phyloP scores from a whole-genome alignment of 2,329 filamentous ascomycete genomes.

The Botrytis tulipae region DNA sequence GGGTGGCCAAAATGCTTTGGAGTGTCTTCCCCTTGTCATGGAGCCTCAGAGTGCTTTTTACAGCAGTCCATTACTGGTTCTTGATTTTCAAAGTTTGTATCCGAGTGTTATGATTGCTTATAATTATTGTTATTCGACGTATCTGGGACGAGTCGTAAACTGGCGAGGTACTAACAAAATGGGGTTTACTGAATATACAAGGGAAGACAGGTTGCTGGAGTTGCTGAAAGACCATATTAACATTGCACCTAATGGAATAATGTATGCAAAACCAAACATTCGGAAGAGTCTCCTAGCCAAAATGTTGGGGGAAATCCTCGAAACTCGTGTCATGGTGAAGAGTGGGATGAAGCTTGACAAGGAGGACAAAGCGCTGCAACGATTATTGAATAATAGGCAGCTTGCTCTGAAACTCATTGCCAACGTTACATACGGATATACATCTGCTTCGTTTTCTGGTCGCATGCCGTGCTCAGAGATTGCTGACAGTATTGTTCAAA shows the following conservation, averaged over 20 bases:
- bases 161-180: conserved; percentile 95
- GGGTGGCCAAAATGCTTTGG: conserved; percentile 87
- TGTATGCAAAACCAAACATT: conserved; percentile 84
- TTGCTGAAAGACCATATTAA: conserved; percentile 84
- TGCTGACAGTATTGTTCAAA: conserved; percentile 96
- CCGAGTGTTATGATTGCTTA: conserved; percentile 99
- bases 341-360: conserved; percentile 93
- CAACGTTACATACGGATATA: conserved; percentile 99
- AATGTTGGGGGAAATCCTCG: conserved; percentile 93
- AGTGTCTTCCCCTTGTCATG: conserved; percentile 94
- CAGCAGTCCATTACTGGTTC: conserved; percentile 79
- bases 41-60: conserved; percentile 96
- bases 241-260: conserved; percentile 92
- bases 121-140: conserved; percentile 98
- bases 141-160: conserved; percentile 76
- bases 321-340: conserved; percentile 97
- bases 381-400: conserved; percentile 88
- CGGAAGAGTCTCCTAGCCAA: conserved; percentile 90
- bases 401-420: conserved; percentile 92
- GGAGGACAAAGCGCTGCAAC: conserved; percentile 80
- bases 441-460: conserved; percentile 93
- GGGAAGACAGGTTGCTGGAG: conserved; percentile 71
- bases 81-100: conserved; percentile 96
- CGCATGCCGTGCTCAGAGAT: conserved; percentile 98
- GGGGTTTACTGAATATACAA: conserved; percentile 85